Base-by-base conservation (phyloP, 371 early-diverging fungal genomes). In the Syncephalastrum racemosum region DNA sequence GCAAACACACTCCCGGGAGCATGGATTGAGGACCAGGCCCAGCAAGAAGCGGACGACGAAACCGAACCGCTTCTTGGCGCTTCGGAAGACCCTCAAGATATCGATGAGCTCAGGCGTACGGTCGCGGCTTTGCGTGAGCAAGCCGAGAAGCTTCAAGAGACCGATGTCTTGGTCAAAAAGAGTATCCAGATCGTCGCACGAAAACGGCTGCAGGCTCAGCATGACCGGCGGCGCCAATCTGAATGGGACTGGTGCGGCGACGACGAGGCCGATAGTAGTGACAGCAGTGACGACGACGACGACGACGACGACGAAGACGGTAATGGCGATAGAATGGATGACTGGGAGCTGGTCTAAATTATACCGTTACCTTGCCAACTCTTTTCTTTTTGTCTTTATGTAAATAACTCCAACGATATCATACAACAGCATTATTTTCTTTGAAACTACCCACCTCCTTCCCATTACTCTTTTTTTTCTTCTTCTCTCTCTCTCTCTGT, bases 91-190 rank as follows among this genome's bases (percentile, higher is more conserved):
- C 36, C 36, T 8, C 48, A 71, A 18, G 15, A 47, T 16, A 60
- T 73, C 18, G 62, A 64, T 31, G 46, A 60, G 19, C 50, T 77
- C 22, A 66, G 70, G 43, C 56, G 67, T 25, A 64, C 74, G 3
- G 70, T 77, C n/a, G 71, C 62, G 10, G 58, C 54, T 20, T 48
- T 77, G 15, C 66, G 65, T 31, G 58, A 66, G 58, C 66, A 73
- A 64, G 68, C 69, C 25, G 58, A 73, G 54, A 55, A 57, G 52
- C 27, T 77, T 24, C 74, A 77, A 46, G 56, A 71, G 55, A 69
- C 77, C 4, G 69, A 77, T 46, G 43, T 67, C n/a, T 58, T 73
- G n/a, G 67, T 77, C 13, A 73, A 73, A 49, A 69, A 69, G 48
- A 71, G 70, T 13, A 73, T 77, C 45, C 60, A 71, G 23, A 56